Conservation (phyloP, 108 stramenopile genomes). For the Cyclostephanos tholiformis region DNA sequence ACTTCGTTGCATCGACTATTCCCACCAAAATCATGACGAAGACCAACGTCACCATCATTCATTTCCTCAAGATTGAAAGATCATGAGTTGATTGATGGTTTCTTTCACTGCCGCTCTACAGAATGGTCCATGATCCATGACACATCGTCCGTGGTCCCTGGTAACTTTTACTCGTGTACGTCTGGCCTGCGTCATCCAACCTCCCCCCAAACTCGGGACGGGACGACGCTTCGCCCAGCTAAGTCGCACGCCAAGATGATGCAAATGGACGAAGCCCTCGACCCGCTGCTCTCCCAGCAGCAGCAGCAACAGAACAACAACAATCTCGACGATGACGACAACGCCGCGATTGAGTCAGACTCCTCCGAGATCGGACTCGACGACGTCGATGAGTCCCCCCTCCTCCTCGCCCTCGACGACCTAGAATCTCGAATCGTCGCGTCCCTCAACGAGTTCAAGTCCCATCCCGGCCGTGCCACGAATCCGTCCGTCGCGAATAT, state of each 20-base stretch:
- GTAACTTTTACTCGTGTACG: too few species aligned
- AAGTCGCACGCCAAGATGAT: constrained; percentile 15
- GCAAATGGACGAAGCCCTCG: constrained; percentile 30
- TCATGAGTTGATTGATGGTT: neutral
- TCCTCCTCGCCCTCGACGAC: constrained; percentile 75
- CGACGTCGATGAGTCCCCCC: constrained; percentile 67
- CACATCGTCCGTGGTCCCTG: too few species aligned
- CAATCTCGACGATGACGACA: constrained; percentile 69
- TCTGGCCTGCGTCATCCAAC: too few species aligned
- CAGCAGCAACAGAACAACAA: constrained; percentile 14
- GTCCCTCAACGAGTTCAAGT: constrained; percentile 75
- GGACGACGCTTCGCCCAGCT: too few species aligned
- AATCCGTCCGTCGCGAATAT: constrained; percentile 29
- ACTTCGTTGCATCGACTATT: neutral
- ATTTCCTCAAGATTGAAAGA: neutral
- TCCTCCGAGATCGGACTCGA: constrained; percentile 41
- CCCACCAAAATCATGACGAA: neutral
- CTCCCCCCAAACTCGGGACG: too few species aligned
- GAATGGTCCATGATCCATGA: too few species aligned
- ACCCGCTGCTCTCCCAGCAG: constrained; percentile 8
- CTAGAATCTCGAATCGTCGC: constrained; percentile 74
- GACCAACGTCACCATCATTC: neutral
- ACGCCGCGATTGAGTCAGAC: constrained; percentile 62
- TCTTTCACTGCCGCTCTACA: neutral
- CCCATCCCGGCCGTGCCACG: constrained; percentile 58